Base-by-base conservation (phyloP, 495 filamentous ascomycete species). In the Penicillium antarcticum region DNA sequence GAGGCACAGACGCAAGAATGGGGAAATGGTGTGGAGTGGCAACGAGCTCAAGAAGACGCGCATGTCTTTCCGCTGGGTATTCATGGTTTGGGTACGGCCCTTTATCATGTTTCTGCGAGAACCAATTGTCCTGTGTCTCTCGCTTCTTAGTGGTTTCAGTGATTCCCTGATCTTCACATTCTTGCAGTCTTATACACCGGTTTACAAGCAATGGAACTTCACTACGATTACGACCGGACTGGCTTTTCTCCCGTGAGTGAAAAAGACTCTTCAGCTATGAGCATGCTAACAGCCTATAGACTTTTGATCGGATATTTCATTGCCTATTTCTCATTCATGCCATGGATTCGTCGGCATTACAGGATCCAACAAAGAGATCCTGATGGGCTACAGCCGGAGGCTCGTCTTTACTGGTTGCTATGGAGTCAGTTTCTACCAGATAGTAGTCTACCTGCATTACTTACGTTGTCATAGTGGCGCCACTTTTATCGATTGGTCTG, bases 91-190 rank as follows among this genome's bases (percentile, higher is more conserved):
- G 87, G 56, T 75, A 18, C 83, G 88, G 2, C 87, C 88, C 0
- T 91, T 92, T 68, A 75, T 81, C 43, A 92, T 92, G 86, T 89
- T 91, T 65, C 41, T 87, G 9, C 85, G 82, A 0, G 88, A 92
- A 58, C 85, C 87, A 0, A 91, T 92, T 53, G 88, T 90, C 8
- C 67, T 89, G 4, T 79, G 71, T 33, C 71, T 92, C 0, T 88
- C 86, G 0, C 69, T 90, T 11, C 81, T 91, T 32, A 86, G 80
- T 43, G 87, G 88, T 10, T 90, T 90, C 73, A 83, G 80, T 36
- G 88, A 91, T 53, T 84, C 87, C n/a, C 75, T 92, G 31, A 87
- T 92, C 65, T 91, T 89, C 73, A 88, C 84, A 62, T 88, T 87
- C 69, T 80, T 91, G 50, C 82, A 89, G 57, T 84, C 81, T 0